A percentile compares a stretch with the other conserved stretches of the same genome.
Conservation (phyloP, 257 asterid species). For the Ocimum tenuiflorum region DNA sequence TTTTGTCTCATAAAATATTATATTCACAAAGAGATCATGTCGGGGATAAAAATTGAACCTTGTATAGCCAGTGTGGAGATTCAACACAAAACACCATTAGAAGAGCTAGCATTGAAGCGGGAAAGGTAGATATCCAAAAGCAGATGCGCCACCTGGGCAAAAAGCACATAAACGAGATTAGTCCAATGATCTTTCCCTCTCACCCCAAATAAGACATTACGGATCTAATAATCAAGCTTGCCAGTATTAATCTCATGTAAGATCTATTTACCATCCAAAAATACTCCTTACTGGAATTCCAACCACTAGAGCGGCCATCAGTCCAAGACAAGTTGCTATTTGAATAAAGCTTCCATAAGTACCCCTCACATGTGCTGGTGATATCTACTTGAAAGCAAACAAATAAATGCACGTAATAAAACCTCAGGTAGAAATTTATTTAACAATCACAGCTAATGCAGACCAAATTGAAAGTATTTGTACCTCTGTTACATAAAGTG, state of each 20-base stretch:
- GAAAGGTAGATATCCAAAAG: constrained; percentile 75
- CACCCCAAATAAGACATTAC: background rate
- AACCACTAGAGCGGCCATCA: constrained; percentile 57
- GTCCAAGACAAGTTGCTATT: constrained; percentile 80
- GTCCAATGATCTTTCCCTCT: background rate
- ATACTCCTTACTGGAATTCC: constrained; percentile 74
- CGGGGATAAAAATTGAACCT: constrained; percentile 37
- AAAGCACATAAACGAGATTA: constrained; percentile 18
- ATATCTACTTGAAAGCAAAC: constrained; percentile 43
- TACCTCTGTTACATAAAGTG: constrained; percentile 91
- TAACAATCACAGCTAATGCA: constrained; percentile 3
- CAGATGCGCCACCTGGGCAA: constrained; percentile 85
- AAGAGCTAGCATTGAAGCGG: constrained; percentile 65
- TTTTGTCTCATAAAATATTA: background rate
- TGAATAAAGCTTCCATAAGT: constrained; percentile 90
- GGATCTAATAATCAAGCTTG: background rate
- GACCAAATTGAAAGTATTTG: constrained; percentile 2
- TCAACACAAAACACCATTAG: constrained; percentile 83
- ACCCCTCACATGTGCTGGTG: constrained; percentile 93
- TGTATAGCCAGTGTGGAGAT: constrained; percentile 90
- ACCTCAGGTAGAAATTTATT: background rate
- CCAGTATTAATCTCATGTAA: constrained; percentile 1
- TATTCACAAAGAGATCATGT: background rate
- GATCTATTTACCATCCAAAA: constrained; percentile 62
- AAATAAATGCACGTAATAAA: background rate